Evolutionary conservation across 2,329 filamentous ascomycete genomes (phyloP).

Genomic region (Coniochaeta sp.): DNA sequence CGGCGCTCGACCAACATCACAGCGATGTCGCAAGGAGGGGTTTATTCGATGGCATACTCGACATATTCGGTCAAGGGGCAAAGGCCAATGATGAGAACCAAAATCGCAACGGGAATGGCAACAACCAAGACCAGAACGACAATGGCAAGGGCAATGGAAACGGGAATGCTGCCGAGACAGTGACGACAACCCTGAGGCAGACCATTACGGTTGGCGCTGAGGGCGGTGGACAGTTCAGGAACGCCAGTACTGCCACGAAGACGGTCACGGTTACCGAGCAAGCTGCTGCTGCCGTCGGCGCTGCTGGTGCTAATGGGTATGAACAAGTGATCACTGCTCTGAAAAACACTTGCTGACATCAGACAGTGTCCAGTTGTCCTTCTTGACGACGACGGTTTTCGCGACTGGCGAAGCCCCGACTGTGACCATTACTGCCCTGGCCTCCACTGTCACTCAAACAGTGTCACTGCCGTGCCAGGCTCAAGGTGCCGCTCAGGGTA

Average conservation of each 20-base stretch:
- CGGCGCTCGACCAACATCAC: slow-evolving; percentile 12
- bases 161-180: slow-evolving; percentile 8
- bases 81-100: slow-evolving; percentile 2
- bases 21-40: slow-evolving; percentile 15
- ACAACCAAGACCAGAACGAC: slow-evolving; percentile 8
- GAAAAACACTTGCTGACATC: neutral
- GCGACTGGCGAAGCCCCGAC: slow-evolving; percentile 19
- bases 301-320: slow-evolving; percentile 10
- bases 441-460: slow-evolving; percentile 19
- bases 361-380: slow-evolving; percentile 19
- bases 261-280: neutral
- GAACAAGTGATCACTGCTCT: neutral
- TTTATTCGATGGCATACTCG: slow-evolving; percentile 16
- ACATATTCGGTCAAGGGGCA: slow-evolving; percentile 5
- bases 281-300: neutral
- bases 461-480: slow-evolving; percentile 10
- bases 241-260: slow-evolving; percentile 5
- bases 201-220: slow-evolving; percentile 26
- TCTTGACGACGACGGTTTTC: slow-evolving; percentile 28
- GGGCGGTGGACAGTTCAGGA: slow-evolving; percentile 6
- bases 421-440: slow-evolving; percentile 28
- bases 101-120: slow-evolving; percentile 7
- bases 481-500: slow-evolving; percentile 9
- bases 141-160: slow-evolving; percentile 3
- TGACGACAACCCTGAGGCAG: slow-evolving; percentile 22